Evolutionary conservation across 495 filamentous ascomycete species (phyloP).

Genomic region (Hypoxylon perforatum): DNA sequence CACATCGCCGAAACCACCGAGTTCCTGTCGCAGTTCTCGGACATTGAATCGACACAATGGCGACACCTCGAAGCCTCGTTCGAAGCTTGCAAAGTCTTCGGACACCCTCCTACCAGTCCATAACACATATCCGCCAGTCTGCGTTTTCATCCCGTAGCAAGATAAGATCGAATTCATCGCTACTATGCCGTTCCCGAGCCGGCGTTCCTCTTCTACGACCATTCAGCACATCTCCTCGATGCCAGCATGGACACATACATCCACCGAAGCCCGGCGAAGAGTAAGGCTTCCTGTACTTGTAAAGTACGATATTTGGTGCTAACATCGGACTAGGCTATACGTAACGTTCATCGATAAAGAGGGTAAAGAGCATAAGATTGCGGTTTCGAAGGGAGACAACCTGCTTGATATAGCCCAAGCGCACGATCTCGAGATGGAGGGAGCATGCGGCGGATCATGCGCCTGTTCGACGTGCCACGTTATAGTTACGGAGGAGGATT

Average conservation of each 20-base stretch:
- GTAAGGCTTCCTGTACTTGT: constrained; percentile 62
- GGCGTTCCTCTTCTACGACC: constrained; percentile 52
- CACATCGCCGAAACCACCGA: constrained; percentile 29
- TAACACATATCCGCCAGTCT: constrained; percentile 18
- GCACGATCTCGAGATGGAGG: constrained; percentile 98
- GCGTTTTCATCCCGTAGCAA: constrained; percentile 17
- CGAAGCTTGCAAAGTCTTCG: constrained; percentile 27
- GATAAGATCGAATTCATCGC: constrained; percentile 21
- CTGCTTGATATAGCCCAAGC: constrained; percentile 93
- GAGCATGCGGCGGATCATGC: constrained; percentile 94
- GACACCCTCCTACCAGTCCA: constrained; percentile 6
- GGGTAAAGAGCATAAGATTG: constrained; percentile 75
- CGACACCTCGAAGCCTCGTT: constrained; percentile 28
- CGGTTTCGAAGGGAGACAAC: constrained; percentile 88
- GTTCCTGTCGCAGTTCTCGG: constrained; percentile 10
- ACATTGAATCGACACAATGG: constrained; percentile 20
- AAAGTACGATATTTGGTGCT: constrained; percentile 2
- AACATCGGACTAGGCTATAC: constrained; percentile 69
- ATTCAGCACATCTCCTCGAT: constrained; percentile 73
- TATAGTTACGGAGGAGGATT: constrained; percentile 82
- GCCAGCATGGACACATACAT: constrained; percentile 79
- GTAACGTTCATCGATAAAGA: constrained; percentile 97
- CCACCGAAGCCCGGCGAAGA: constrained; percentile 94
- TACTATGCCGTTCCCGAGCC: constrained; percentile 16
- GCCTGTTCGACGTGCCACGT: constrained; percentile 98